Evolutionary conservation across 768 basidiomycete species (phyloP), one percentile per base, ranked within the genome.

Genomic region (Stropharia rugosoannulata): DNA sequence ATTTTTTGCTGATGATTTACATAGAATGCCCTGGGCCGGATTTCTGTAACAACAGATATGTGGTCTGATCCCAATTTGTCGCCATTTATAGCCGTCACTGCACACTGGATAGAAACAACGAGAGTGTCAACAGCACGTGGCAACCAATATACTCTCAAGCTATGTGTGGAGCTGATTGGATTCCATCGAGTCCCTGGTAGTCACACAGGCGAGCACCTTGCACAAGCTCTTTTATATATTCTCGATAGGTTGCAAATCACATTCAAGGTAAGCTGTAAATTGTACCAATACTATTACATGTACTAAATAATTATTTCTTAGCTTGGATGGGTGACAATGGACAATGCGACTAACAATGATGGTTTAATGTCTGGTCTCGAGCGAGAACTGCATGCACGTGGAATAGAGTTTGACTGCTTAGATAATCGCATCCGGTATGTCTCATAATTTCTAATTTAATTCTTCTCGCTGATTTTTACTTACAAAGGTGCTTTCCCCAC

Each of bases 311-410:
- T 7, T 29, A 29, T 29, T 29, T 29, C 7, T 29, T 29, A 76
- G 75, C 68, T 76, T 63, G 75, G 76, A 5, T 73, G 70, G 69
- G 49, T 75, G 13, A 73, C 71, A 0, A 25, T 68, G 6, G 70
- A 73, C 52, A 73, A 75, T 51, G 68, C 70, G 0, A 57, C 59
- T 5, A 73, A 71, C 50, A 75, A 74, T 56, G 65, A 73, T 46
- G 73, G 65, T 2, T 66, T 71, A 22, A 62, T 27, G 27, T 6
- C 60, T 74, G 29, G 27, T 6, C 61, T 74, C 11, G 63, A 64
- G 46, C 16, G 36, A 7, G 59, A 63, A 40, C 59, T 72, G 5
- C 22, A 22, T 22, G 4, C 22, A 22, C 57, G 61, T 2, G 42
- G 55, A 3, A 68, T 70, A 18, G 56, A 51, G n/a, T 70, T 71